Evolutionary conservation across 2,329 filamentous ascomycete genomes (phyloP).

Genomic region (Colletotrichum orbiculare): DNA sequence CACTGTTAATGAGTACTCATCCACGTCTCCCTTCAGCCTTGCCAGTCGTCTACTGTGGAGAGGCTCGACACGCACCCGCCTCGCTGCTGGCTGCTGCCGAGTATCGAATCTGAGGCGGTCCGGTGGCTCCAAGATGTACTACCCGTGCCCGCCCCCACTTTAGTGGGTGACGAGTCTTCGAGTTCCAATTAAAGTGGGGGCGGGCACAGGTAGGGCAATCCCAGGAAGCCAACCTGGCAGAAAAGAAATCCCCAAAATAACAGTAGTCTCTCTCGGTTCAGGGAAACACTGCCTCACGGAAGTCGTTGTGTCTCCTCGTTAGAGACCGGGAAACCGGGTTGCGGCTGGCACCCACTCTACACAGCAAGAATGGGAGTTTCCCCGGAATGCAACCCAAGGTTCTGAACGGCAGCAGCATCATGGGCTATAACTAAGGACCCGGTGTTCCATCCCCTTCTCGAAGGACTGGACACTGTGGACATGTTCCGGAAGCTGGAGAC

Average conservation of each 20-base stretch:
- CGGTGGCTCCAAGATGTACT: slow-evolving; percentile 14
- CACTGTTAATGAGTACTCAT: no score
- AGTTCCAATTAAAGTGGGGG: no score
- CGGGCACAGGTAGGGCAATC: no score
- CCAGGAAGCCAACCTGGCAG: slow-evolving; percentile 19
- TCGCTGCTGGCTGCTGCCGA: slow-evolving; percentile 26
- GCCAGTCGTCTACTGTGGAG: neutral
- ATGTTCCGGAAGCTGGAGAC: neutral
- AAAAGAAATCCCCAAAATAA: slow-evolving; percentile 17
- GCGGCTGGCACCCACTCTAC: slow-evolving; percentile 2
- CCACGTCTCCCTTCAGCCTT: neutral
- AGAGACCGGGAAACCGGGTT: no score
- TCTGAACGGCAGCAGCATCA: neutral
- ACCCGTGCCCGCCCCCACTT: no score
- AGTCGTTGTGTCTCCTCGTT: no score
- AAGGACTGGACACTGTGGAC: slow-evolving; percentile 21
- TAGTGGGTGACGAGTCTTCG: no score
- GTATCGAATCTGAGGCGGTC: slow-evolving; percentile 24
- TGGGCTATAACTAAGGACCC: slow-evolving; percentile 2
- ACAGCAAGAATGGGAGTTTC: slow-evolving; percentile 7
- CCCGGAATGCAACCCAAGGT: slow-evolving; percentile 19
- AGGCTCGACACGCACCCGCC: slow-evolving; percentile 14
- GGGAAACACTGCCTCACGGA: slow-evolving; percentile 2
- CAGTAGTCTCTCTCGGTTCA: neutral
- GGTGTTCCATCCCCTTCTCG: slow-evolving; percentile 30